phyloP scores from a whole-genome alignment of 1,139 yeast genomes.

The Hemisphaericaspora subhashii region DNA sequence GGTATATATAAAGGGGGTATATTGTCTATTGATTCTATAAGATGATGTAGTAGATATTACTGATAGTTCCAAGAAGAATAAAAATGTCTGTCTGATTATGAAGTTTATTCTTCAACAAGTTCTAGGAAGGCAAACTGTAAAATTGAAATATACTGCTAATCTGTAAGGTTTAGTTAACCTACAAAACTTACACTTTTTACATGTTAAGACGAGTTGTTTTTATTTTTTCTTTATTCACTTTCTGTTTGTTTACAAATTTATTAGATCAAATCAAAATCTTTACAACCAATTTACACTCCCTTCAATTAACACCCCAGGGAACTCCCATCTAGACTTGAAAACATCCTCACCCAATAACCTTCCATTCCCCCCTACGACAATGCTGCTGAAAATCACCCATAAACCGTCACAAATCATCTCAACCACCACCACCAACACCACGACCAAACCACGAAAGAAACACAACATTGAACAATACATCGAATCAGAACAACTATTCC shows the following conservation, averaged over 20 bases:
- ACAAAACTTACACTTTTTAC: not conserved
- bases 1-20: not conserved
- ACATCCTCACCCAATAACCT: too few relatives aligned
- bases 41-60: not conserved
- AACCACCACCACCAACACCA: not conserved
- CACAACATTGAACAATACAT: conserved; percentile 69
- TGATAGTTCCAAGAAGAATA: too few relatives aligned
- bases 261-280: not conserved
- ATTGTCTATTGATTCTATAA: not conserved
- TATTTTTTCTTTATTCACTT: conserved; percentile 1
- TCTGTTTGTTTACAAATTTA: not conserved
- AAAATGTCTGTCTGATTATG: not conserved
- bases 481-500: conserved; percentile 58
- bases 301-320: too few relatives aligned
- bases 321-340: too few relatives aligned
- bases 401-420: not conserved
- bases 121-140: not conserved
- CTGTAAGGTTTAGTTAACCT: not conserved
- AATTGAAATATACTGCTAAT: too few relatives aligned
- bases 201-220: conserved; percentile 2
- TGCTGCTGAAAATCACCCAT: not conserved
- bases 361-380: too few relatives aligned
- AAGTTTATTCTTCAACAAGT: too few relatives aligned
- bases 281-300: not conserved
- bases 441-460: conserved; percentile 47